Evolutionary conservation across 1,139 yeast species (phyloP).

Genomic region (Pichia sp.): DNA sequence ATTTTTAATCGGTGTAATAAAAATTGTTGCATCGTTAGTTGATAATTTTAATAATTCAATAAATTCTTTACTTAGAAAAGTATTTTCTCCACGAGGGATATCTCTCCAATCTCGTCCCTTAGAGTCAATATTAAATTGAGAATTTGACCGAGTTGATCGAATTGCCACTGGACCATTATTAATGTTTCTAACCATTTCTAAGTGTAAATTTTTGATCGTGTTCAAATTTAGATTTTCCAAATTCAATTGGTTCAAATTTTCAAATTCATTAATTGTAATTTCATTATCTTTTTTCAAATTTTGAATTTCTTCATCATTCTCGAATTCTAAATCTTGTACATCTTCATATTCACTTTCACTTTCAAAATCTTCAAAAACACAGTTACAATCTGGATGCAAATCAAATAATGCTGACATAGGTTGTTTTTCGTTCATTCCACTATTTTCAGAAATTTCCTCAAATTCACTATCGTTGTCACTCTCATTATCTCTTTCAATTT

Average conservation of each 20-base stretch:
- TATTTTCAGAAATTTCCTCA: slow-evolving; percentile 12
- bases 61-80: slow-evolving; percentile 27
- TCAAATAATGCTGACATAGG: slow-evolving; percentile 13
- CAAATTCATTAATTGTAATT: not conserved
- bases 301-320: slow-evolving; percentile 9
- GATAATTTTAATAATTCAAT: slow-evolving; percentile 18
- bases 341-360: slow-evolving; percentile 13
- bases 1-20: slow-evolving; percentile 22
- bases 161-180: slow-evolving; percentile 31
- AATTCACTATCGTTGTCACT: not conserved
- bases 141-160: slow-evolving; percentile 27
- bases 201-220: slow-evolving; percentile 5
- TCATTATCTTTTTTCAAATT: slow-evolving; percentile 1
- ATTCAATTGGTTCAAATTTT: slow-evolving; percentile 1
- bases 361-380: slow-evolving; percentile 23
- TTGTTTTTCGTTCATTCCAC: slow-evolving; percentile 11
- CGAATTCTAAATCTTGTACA: slow-evolving; percentile 8
- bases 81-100: slow-evolving; percentile 53
- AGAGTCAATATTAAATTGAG: slow-evolving; percentile 48
- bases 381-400: slow-evolving; percentile 27
- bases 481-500: slow-evolving; percentile 6
- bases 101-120: slow-evolving; percentile 67
- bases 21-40: slow-evolving; percentile 24
- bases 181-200: slow-evolving; percentile 7
- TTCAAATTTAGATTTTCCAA: slow-evolving; percentile 3